Evolutionary conservation across 768 basidiomycete species (phyloP).

Genomic region (Macrolepiota dolichaula): DNA sequence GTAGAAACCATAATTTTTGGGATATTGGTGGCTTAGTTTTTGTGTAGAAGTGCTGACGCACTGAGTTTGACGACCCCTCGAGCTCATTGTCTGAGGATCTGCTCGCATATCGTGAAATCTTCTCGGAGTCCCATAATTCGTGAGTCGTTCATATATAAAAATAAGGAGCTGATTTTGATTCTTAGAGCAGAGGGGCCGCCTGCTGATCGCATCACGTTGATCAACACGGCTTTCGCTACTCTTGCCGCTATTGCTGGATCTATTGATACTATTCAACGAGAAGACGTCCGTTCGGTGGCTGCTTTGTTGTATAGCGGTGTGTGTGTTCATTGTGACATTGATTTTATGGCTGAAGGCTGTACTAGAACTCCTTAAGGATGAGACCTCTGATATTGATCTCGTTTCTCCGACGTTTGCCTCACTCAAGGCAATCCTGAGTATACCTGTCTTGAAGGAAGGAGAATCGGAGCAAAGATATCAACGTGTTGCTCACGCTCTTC

Average conservation of each 20-base stretch:
- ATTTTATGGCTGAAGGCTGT: not conserved
- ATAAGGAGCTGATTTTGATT: constrained; percentile 7
- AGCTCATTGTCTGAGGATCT: constrained; percentile 78
- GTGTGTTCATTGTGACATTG: constrained; percentile 12
- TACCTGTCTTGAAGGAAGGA: constrained; percentile 35
- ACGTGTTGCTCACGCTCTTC: constrained; percentile 67
- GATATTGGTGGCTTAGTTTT: not conserved
- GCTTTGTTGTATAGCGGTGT: constrained; percentile 77
- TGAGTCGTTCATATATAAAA: constrained; percentile 22
- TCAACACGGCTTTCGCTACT: constrained; percentile 59
- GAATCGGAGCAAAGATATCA: constrained; percentile 51
- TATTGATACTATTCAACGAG: constrained; percentile 52
- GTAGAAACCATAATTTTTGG: constrained; percentile 5
- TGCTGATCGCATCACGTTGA: constrained; percentile 58
- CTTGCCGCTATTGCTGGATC: constrained; percentile 58
- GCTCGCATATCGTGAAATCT: constrained; percentile 71
- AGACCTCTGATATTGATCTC: constrained; percentile 74
- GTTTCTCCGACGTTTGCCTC: constrained; percentile 78
- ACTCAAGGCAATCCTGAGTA: constrained; percentile 70
- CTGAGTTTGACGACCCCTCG: constrained; percentile 43
- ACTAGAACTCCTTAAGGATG: constrained; percentile 81
- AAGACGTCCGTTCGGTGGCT: constrained; percentile 77
- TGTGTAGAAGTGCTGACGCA: constrained; percentile 27
- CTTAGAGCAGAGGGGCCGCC: constrained; percentile 43
- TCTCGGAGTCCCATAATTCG: constrained; percentile 49